Evolutionary conservation across 192 early-diverging fungal genomes (phyloP), one percentile per base, ranked within the genome.

Genomic region (Backusella psychrophila): DNA sequence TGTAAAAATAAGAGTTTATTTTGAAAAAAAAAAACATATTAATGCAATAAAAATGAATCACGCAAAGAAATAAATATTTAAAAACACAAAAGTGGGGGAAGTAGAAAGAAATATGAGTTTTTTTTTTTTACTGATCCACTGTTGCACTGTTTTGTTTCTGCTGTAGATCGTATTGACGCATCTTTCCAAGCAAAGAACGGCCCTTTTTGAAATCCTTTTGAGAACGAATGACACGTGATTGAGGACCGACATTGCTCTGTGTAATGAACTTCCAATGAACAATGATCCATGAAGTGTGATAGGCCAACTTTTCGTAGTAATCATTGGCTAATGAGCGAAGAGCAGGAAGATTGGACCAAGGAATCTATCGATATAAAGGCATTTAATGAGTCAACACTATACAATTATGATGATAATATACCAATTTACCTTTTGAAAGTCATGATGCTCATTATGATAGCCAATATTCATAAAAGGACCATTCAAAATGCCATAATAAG

Each of bases 401-500:
- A 31, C 31, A 53, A 19, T 17, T 52, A 15, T 26, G 36, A 6
- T 21, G 6, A 23, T 6, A 72, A 29, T 26, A 76, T 53, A 19
- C 1, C 0, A 12, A 38, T 67, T 46, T 77, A 83, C 73, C 73
- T 78, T 92, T 78, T 91, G 91, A 87, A 97, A 98, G 84, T 99
- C 97, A 86, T 99, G 96, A 89, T 99, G 97, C 87, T 99, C 97
- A 82, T 96, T 97, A 86, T 99, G 97, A 83, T 95, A 96, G 46
- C 97, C 97, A 76, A 97, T 94, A 90, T 99, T 99, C 86, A 96
- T 91, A 81, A 92, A 94, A 46, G 94, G 87, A 59, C 83, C 81
- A 88, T 99, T 99, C 59, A 95, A 84, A 69, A 87, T 85, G 29
- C 96, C 96, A 75, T 99, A 99, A 92, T 99, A 99, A 75, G 94